Base-by-base conservation (phyloP, 768 basidiomycete genomes). In the Suillus fuscotomentosus region DNA sequence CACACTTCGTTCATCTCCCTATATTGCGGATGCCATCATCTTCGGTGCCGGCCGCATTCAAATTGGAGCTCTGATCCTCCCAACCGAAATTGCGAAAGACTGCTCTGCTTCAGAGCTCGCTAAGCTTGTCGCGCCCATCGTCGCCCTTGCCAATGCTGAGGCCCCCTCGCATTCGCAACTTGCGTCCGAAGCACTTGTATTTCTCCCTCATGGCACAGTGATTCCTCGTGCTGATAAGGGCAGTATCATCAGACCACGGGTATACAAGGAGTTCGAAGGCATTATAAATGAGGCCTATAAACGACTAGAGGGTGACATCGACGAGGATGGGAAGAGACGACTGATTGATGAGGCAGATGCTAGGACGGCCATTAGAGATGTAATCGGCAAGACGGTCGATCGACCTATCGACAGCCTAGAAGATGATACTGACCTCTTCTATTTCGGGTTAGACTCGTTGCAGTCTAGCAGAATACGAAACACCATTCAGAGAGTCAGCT, bases 81-180 rank as follows among this genome's bases (percentile, higher is more conserved):
- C 82, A 1, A 79, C 82, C 0, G 82, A 83, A n/a, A 63, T 72
- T 0, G 77, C 72, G 8, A 73, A 74, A 39, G 63, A 70, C 27
- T 64, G 63, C 22, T 68, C 74, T 10, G 67, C 57, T 17, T 69
- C 70, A n/a, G 74, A 79, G 31, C 73, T 75, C 50, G 36, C 17
- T 69, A 77, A 34, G 66, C 84, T 64, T 76, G 77, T 73, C 1
- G 61, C 68, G 71, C 80, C 85, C 5, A 80, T 80, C 11, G 70
- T 87, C 62, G 80, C 80, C 15, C 73, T 79, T n/a, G 84, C 84
- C 39, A 87, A 87, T 66, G 72, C 74, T 1, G 72, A 78, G 2
- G 84, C 86, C 5, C 86, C 86, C 1, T 78, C 80, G 1, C 86
- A 87, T 66, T 84, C 85, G 1, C 77, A 82, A 17, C 75, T 87